phyloP scores from a whole-genome alignment of 805 yeast genomes.

The Ogataea glucozyma region DNA sequence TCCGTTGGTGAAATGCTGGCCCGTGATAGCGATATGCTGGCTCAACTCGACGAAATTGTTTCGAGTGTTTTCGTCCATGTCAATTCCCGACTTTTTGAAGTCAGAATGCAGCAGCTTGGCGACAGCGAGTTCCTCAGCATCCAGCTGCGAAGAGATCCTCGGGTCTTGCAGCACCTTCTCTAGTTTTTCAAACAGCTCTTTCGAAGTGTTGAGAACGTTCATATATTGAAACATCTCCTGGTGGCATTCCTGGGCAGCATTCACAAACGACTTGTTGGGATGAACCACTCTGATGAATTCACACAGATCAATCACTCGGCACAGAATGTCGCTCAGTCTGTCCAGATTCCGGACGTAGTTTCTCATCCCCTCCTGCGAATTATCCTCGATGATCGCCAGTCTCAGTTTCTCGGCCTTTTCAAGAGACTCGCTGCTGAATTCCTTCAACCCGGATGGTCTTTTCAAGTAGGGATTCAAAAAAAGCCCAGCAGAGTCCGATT shows the following conservation, averaged over 20 bases:
- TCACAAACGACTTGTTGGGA: slow-evolving; percentile 68
- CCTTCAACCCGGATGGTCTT: slow-evolving; percentile 67
- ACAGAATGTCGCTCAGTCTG: slow-evolving; percentile 80
- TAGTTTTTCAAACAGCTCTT: slow-evolving; percentile 63
- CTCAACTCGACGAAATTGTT: slow-evolving; percentile 74
- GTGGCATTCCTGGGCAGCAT: slow-evolving; percentile 85
- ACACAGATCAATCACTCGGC: slow-evolving; percentile 91
- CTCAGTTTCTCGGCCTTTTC: slow-evolving; percentile 64
- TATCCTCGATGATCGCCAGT: slow-evolving; percentile 50
- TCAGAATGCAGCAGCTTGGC: slow-evolving; percentile 80
- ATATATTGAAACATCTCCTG: slow-evolving; percentile 88
- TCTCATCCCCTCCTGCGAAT: slow-evolving; percentile 43
- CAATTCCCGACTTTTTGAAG: slow-evolving; percentile 87
- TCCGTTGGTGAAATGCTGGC: slow-evolving; percentile 71
- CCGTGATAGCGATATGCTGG: slow-evolving; percentile 75
- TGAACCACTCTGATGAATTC: slow-evolving; percentile 90
- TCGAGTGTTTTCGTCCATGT: slow-evolving; percentile 65
- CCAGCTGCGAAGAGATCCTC: slow-evolving; percentile 41
- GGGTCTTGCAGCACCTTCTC: slow-evolving; percentile 50
- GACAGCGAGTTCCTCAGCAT: slow-evolving; percentile 77
- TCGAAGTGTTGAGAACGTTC: slow-evolving; percentile 88
- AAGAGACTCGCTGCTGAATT: slow-evolving; percentile 68
- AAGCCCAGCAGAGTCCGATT: slow-evolving; percentile 52
- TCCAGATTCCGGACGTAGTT: slow-evolving; percentile 70
- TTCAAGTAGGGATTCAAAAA: slow-evolving; percentile 72